These are phyloP conservation scores for Linnemannia zychae DNA, from an alignment of 192 early-diverging fungal genomes.

Conservation along the genomic window DNA sequence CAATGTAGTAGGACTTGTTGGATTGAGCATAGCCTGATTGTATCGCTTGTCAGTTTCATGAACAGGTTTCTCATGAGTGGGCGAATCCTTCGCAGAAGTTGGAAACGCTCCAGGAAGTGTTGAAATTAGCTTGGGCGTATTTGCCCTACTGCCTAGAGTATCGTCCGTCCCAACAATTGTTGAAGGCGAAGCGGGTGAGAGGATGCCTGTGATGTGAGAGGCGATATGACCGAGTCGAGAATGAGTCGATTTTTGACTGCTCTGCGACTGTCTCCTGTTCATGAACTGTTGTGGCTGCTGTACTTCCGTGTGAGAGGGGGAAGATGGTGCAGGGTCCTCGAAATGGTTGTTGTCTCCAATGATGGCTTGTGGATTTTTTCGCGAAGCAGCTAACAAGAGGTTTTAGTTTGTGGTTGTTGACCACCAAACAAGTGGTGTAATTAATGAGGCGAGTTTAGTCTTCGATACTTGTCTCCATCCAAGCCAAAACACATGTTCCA, in stretches of 20 bases:
- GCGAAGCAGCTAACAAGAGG: slow-evolving; percentile 9
- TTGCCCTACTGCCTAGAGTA: not conserved
- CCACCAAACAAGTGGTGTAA: not conserved
- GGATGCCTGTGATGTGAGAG: slow-evolving; percentile 1
- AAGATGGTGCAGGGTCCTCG: not conserved
- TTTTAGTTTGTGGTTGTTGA: not conserved
- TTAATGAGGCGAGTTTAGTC: not conserved
- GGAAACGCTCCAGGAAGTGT: not conserved
- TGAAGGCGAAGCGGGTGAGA: not conserved
- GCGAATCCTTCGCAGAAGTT: not conserved
- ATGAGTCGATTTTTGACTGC: not conserved
- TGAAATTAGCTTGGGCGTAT: not conserved
- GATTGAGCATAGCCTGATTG: slow-evolving; percentile 12
- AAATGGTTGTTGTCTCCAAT: slow-evolving; percentile 30
- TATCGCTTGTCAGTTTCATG: not conserved
- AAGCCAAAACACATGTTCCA: not conserved
- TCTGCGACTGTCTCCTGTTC: not conserved
- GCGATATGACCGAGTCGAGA: slow-evolving; percentile 4
- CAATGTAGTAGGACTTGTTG: slow-evolving; percentile 5
- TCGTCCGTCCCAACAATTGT: not conserved
- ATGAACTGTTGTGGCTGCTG: not conserved
- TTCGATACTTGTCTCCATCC: not conserved
- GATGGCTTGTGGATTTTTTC: slow-evolving; percentile 49
- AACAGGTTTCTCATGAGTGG: not conserved
- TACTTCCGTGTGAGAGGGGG: not conserved